phyloP scores from a whole-genome alignment of 768 basidiomycete species.

The Hydnum rufescens region DNA sequence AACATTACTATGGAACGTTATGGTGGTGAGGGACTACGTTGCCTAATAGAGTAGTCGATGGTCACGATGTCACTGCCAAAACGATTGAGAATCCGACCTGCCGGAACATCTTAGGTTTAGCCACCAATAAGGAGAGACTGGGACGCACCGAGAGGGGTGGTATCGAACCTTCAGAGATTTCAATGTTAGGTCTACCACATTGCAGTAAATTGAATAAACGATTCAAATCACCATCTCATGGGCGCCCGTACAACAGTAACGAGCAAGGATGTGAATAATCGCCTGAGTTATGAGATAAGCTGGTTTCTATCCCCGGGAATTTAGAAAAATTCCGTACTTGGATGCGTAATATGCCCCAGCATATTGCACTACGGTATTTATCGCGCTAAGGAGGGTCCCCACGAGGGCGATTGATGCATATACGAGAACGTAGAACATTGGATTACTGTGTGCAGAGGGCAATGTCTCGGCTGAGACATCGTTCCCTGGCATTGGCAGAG shows the following conservation, averaged over 20 bases:
- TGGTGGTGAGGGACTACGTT: not conserved
- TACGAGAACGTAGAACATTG: slow-evolving; percentile 50
- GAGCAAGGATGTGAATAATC: slow-evolving; percentile 31
- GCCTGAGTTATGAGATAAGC: slow-evolving; percentile 5
- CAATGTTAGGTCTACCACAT: slow-evolving; percentile 20
- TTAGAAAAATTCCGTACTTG: not conserved
- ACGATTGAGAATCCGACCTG: slow-evolving; percentile 70
- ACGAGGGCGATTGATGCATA: slow-evolving; percentile 41
- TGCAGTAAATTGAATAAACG: not conserved
- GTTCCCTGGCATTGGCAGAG: not conserved
- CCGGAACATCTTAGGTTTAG: slow-evolving; percentile 3
- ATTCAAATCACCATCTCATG: slow-evolving; percentile 27
- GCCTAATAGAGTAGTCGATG: slow-evolving; percentile 52
- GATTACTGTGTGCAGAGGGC: slow-evolving; percentile 30
- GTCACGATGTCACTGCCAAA: slow-evolving; percentile 81
- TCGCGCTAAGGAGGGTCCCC: slow-evolving; percentile 28
- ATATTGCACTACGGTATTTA: slow-evolving; percentile 33
- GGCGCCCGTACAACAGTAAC: slow-evolving; percentile 58
- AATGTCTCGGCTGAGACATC: not conserved
- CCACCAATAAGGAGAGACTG: slow-evolving; percentile 2
- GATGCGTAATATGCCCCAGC: slow-evolving; percentile 11
- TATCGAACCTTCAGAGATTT: slow-evolving; percentile 29
- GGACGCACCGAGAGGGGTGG: slow-evolving; percentile 48
- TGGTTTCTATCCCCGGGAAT: not conserved
- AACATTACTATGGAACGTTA: not conserved